Base-by-base conservation (phyloP, 768 basidiomycete genomes). In the Dacryopinax spathularia region DNA sequence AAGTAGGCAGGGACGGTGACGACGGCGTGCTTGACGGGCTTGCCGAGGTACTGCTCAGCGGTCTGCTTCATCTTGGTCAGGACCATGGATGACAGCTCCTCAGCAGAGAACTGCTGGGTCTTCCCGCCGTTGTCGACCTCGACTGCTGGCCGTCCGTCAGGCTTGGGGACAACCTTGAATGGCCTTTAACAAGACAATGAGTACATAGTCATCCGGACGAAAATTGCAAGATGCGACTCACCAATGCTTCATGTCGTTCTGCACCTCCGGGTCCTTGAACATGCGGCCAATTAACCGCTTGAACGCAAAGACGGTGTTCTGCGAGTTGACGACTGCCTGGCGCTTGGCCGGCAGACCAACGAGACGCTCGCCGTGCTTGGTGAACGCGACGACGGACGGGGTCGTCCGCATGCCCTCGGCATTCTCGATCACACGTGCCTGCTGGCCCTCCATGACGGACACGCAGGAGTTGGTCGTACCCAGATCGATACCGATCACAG, bases 1-100 rank as follows among this genome's bases (percentile, higher is more conserved):
- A 98, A 99, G 79, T 97, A 97, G 0, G 95, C 94, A 0, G 95
- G 96, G 33, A 97, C 95, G 15, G 94, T 97, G 70, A 98, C 79
- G 70, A 98, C 94, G 29, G 88, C 88, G 62, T 90, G 85, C 88
- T 88, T 94, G 78, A 97, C 84, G 68, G 84, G 86, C 78, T 94
- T 94, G 77, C 91, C 92, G 41, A 97, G 77, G 75, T 82, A 96
- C 65, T 91, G 86, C 72, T 95, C 89, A 1, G 93, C 94, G 20
- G 95, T 99, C 72, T 94, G 91, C 73, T 85, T 87, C 93, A 98
- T 95, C 78, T 98, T 99, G 13, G 76, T 78, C 29, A 92, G 76
- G 1, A 92, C 87, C 87, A 90, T 89, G 1, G 90, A 89, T 0
- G 90, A 92, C 29, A 92, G 70, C 73, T 92, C 88, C 71, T 91